Base-by-base conservation (phyloP, 768 basidiomycete genomes). In the Rhizopogon salebrosus region DNA sequence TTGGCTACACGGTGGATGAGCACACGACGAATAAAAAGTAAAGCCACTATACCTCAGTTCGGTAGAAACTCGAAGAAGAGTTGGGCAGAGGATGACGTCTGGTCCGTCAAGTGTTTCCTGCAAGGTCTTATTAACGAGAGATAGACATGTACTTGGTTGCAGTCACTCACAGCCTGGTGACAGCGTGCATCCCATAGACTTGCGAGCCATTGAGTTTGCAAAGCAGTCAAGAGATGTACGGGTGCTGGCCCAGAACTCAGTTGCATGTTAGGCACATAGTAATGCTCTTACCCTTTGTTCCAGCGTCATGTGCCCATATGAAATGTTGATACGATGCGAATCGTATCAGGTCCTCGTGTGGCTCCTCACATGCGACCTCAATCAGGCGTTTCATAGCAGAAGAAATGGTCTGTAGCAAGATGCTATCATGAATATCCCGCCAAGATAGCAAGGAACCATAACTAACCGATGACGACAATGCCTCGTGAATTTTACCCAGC, bases 251-350 rank as follows among this genome's bases (percentile, higher is more conserved):
- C 16, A 35, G 18, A 18, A 26, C 36, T 48, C 36, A 52, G 51
- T 54, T 46, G 20, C 45, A 7, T 46, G 31, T 27, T 8, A 34
- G 31, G 20, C 9, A 27, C 14, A 13, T 26, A 53, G 31, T 29
- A 4, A 22, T 23, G 8, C 8, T 42, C 75, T 54, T 56, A 85
- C 85, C 61, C 57, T 65, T 60, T 27, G 57, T 64, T 5, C 69
- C 70, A 26, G 76, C 72, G 42, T 69, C 18, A 64, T 54, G 8
- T 69, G 55, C 51, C 86, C 85, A 87, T 27, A 76, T 37, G n/a
- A 82, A 64, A 56, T 84, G 83, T 56, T 80, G 81, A 59, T 83
- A 83, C 0, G 73, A 62, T 11, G 77, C 67, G 34, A 85, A 64
- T 51, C 75, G 78, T 22, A 66, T 54, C 9, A 87, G 61, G 4